Conservation (phyloP, 345 rosid genomes). For the Aquilaria yunnanensis region DNA sequence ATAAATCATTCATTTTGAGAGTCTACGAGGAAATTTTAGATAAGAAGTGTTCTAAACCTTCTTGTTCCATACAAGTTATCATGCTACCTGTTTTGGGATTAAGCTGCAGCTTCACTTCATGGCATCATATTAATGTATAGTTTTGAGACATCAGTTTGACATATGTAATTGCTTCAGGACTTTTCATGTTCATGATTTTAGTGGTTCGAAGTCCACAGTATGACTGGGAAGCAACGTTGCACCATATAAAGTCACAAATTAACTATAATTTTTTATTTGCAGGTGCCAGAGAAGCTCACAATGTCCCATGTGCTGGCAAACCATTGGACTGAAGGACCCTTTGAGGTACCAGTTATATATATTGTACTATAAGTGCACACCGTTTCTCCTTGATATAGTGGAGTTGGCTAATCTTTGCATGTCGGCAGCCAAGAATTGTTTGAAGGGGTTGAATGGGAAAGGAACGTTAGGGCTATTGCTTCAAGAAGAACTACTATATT, state of each 20-base stretch:
- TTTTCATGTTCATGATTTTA: not conserved
- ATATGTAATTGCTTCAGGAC: no score
- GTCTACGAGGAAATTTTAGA: no score
- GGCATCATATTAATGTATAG: no score
- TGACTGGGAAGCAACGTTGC: not conserved
- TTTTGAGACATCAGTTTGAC: no score
- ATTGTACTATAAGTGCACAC: not conserved
- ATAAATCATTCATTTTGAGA: no score
- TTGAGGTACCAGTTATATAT: slow-evolving; percentile 31
- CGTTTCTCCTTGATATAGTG: not conserved
- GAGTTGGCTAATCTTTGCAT: slow-evolving; percentile 7
- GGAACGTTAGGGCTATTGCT: slow-evolving; percentile 38
- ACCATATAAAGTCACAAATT: not conserved
- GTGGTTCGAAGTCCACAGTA: slow-evolving; percentile 2
- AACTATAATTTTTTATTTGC: slow-evolving; percentile 6
- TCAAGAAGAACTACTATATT: slow-evolving; percentile 51
- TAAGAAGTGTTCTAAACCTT: no score
- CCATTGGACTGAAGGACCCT: slow-evolving; percentile 54
- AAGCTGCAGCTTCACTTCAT: no score
- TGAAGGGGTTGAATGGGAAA: slow-evolving; percentile 63
- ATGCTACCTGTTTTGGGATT: no score
- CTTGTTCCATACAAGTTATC: no score
- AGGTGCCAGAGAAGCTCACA: slow-evolving; percentile 83
- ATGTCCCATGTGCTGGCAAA: slow-evolving; percentile 82
- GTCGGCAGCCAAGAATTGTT: slow-evolving; percentile 58